phyloP scores from a whole-genome alignment of 441 rosid species.

The Hypseocharis bilobata region DNA sequence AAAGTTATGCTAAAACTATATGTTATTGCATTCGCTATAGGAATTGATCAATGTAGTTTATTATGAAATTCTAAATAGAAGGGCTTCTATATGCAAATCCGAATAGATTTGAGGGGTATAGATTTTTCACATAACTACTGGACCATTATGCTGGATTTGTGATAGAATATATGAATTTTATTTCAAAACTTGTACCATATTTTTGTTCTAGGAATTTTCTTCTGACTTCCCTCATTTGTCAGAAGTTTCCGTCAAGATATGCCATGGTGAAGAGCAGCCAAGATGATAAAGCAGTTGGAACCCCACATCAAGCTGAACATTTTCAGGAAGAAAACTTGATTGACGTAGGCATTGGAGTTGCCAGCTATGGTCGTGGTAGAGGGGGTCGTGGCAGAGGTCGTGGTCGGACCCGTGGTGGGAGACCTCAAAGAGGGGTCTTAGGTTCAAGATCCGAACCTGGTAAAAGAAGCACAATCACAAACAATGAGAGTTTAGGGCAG shows the following conservation, averaged over 20 bases:
- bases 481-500: slow-evolving; percentile 22
- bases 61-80: too few relatives aligned
- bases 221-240: background rate
- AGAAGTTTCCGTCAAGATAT: slow-evolving; percentile 48
- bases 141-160: too few relatives aligned
- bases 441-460: slow-evolving; percentile 38
- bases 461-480: slow-evolving; percentile 30
- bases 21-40: too few relatives aligned
- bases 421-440: slow-evolving; percentile 37
- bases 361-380: slow-evolving; percentile 37
- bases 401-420: slow-evolving; percentile 35
- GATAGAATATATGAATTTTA: too few relatives aligned
- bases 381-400: slow-evolving; percentile 41
- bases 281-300: slow-evolving; percentile 25
- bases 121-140: background rate
- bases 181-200: too few relatives aligned
- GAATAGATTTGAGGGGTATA: too few relatives aligned
- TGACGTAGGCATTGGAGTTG: slow-evolving; percentile 31
- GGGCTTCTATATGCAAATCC: too few relatives aligned
- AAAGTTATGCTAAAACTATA: too few relatives aligned
- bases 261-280: slow-evolving; percentile 30
- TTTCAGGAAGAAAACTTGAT: slow-evolving; percentile 43
- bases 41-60: too few relatives aligned
- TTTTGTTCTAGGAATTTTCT: background rate
- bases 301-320: slow-evolving; percentile 30